A percentile compares a stretch with the other conserved stretches of the same genome.
phyloP scores from a whole-genome alignment of 2,329 filamentous ascomycete genomes.

The Pseudogymnoascus sp. region DNA sequence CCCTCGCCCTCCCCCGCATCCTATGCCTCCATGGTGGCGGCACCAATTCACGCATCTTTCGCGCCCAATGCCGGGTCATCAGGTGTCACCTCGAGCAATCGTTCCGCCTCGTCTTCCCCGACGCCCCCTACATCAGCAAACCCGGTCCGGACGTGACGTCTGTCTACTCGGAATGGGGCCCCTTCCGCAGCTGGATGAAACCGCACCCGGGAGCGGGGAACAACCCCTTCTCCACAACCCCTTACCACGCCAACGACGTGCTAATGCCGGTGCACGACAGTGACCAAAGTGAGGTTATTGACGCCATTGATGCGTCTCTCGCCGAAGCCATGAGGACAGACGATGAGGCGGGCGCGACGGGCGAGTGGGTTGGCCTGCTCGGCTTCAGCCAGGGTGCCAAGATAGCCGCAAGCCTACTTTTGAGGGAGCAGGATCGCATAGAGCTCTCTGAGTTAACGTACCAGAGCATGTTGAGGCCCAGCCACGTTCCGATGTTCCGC shows the following conservation, averaged over 20 bases:
- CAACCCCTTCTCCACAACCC: too few species aligned
- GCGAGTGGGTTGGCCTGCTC: conserved; percentile 51
- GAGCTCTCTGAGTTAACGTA: neutral
- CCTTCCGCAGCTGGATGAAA: conserved; percentile 57
- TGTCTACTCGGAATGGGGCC: conserved; percentile 58
- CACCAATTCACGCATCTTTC: conserved; percentile 63
- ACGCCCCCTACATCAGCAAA: conserved; percentile 57
- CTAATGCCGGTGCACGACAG: too few species aligned
- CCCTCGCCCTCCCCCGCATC: conserved; percentile 47
- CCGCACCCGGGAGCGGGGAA: conserved; percentile 41
- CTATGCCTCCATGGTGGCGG: conserved; percentile 78
- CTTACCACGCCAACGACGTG: neutral
- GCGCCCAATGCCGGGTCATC: conserved; percentile 52
- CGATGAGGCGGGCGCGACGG: conserved; percentile 37
- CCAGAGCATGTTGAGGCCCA: neutral
- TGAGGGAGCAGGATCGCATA: conserved; percentile 52
- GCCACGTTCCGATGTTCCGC: conserved; percentile 33
- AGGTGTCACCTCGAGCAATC: conserved; percentile 22
- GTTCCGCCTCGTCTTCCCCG: conserved; percentile 66
- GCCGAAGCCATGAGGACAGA: conserved; percentile 44
- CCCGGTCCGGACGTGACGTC: conserved; percentile 54
- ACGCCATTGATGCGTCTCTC: neutral
- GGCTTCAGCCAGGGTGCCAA: conserved; percentile 63
- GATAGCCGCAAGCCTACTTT: conserved; percentile 50
- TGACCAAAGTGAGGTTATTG: too few species aligned